Percentiles rank a stretch among this genome's conserved stretches.
Evolutionary conservation across 768 basidiomycete species (phyloP).

Genomic region (Tricholoma sp.): DNA sequence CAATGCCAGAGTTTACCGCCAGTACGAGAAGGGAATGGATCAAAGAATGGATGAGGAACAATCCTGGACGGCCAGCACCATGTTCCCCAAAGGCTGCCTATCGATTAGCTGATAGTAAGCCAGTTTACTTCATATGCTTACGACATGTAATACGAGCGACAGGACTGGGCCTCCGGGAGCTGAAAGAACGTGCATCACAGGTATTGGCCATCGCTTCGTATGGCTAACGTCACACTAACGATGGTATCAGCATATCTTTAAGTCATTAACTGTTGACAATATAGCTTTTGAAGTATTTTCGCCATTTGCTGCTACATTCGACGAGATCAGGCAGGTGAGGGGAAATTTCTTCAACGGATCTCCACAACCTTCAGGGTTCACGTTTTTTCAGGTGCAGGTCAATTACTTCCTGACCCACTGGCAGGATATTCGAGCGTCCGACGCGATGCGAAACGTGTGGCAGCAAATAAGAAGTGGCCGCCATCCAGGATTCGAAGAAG

Average conservation of each 20-base stretch:
- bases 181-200: conserved; percentile 68
- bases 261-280: conserved; percentile 71
- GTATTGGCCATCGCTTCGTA: conserved; percentile 15
- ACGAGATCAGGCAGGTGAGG: conserved; percentile 68
- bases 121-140: background rate
- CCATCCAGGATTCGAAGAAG: conserved; percentile 87
- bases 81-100: conserved; percentile 86
- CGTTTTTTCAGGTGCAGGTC: conserved; percentile 59
- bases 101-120: conserved; percentile 75
- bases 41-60: conserved; percentile 53
- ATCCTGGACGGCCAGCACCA: conserved; percentile 57
- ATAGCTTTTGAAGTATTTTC: conserved; percentile 86
- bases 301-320: conserved; percentile 76
- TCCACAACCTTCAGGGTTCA: conserved; percentile 30
- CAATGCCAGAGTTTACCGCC: conserved; percentile 18
- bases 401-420: conserved; percentile 78
- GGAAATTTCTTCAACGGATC: conserved; percentile 4
- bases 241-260: conserved; percentile 61
- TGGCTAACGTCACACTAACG: background rate
- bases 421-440: conserved; percentile 78
- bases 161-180: conserved; percentile 69
- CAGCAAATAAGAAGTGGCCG: conserved; percentile 78
- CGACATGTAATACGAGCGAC: background rate
- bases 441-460: conserved; percentile 80
- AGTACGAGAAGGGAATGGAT: conserved; percentile 61